phyloP scores from a whole-genome alignment of 192 early-diverging fungal genomes.

The Spizellomyces punctatus region DNA sequence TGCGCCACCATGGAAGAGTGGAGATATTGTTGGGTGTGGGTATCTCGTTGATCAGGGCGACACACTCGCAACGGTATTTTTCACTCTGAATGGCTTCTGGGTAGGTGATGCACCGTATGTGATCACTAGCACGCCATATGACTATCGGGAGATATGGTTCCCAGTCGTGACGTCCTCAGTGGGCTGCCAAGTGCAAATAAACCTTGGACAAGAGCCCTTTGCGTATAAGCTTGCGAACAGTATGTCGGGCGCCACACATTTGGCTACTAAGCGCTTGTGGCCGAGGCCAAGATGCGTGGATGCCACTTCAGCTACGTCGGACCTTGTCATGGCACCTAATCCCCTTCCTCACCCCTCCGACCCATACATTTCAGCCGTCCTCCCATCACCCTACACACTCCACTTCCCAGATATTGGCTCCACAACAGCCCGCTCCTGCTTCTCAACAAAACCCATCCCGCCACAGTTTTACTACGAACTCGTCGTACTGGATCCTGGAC shows the following conservation, averaged over 20 bases:
- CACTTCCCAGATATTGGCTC: constrained; percentile 2
- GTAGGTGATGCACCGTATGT: constrained; percentile 43
- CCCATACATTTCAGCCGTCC: background rate
- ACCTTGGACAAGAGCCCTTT: constrained; percentile 35
- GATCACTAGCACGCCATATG: constrained; percentile 11
- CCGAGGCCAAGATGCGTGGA: too few species aligned
- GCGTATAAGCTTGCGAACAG: constrained; percentile 19
- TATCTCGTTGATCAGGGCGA: background rate
- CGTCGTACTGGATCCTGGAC: constrained; percentile 4
- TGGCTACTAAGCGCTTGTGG: background rate
- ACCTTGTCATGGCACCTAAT: background rate
- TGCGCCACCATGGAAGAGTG: constrained; percentile 25
- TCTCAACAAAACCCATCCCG: constrained; percentile 2
- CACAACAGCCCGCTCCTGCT: background rate
- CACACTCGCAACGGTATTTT: constrained; percentile 34
- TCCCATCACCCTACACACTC: background rate
- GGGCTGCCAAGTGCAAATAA: constrained; percentile 28
- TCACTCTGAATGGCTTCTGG: constrained; percentile 48
- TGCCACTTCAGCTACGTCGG: too few species aligned
- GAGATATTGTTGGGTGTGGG: constrained; percentile 37
- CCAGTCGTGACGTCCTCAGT: constrained; percentile 22
- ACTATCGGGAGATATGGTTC: constrained; percentile 30
- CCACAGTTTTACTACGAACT: constrained; percentile 39
- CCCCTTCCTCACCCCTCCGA: background rate
- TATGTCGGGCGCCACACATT: background rate